Percentiles rank a stretch among this genome's conserved stretches.
phyloP scores from a whole-genome alignment of 805 yeast genomes.

The Maudiozyma bulderi region DNA sequence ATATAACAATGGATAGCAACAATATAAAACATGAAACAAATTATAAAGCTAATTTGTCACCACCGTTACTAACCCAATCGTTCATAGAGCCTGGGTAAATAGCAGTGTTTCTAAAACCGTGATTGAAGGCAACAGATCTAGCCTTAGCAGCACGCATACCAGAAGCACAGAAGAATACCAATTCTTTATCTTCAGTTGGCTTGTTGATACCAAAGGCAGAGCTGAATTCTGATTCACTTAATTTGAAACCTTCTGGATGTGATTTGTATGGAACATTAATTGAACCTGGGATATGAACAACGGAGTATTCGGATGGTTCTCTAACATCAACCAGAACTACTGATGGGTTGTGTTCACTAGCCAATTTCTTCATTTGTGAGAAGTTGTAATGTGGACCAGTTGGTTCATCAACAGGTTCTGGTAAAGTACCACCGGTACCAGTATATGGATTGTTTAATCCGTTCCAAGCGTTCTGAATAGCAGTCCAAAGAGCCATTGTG shows the following conservation, averaged over 20 bases:
- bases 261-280: slow-evolving; percentile 75
- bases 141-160: slow-evolving; percentile 80
- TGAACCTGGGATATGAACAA: slow-evolving; percentile 75
- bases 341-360: slow-evolving; percentile 32
- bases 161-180: slow-evolving; percentile 77
- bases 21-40: no score
- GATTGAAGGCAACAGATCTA: slow-evolving; percentile 73
- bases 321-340: slow-evolving; percentile 69
- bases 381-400: slow-evolving; percentile 34
- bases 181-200: slow-evolving; percentile 52
- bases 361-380: slow-evolving; percentile 41
- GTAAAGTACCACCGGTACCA: slow-evolving; percentile 5
- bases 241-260: slow-evolving; percentile 75
- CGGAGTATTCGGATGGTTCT: slow-evolving; percentile 64
- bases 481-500: not conserved
- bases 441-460: slow-evolving; percentile 10
- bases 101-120: slow-evolving; percentile 67
- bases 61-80: slow-evolving; percentile 52
- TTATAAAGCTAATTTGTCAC: slow-evolving; percentile 9
- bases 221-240: slow-evolving; percentile 58
- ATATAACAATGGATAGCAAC: no score
- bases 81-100: slow-evolving; percentile 75
- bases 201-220: slow-evolving; percentile 66
- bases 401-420: not conserved
- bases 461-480: slow-evolving; percentile 4